Evolutionary conservation across 1,139 yeast species (phyloP), one percentile per base, ranked within the genome.

Genomic region (Sugiyamaella neomexicana): DNA sequence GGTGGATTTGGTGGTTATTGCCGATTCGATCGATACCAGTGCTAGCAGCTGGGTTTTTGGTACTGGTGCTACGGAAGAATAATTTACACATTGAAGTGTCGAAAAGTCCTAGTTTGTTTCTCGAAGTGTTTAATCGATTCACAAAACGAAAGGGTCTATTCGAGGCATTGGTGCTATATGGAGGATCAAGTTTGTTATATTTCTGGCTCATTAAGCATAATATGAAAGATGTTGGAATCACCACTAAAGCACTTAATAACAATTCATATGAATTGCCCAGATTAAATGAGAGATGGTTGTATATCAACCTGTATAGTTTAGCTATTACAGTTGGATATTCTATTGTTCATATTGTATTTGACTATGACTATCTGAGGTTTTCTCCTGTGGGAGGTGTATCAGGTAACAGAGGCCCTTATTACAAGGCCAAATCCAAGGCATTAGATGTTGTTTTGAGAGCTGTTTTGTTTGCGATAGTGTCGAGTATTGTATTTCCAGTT

Each of bases 251-350:
- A 55, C 16, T 32, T 6, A 56, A 61, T 32, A 55, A n/a, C 23
- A 34, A 29, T 38, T 23, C 60, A 73, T 82, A 73, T 51, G 79
- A 79, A 52, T 76, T 75, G 55, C 85, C 87, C 1, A 75, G 78
- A 52, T 67, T 84, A 52, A 86, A 85, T 63, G 93, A 86, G 65
- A 76, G 78, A 55, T 81, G 80, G 73, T 76, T 84, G 3, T 85
- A 76, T 64, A 77, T 73, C 62, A 79, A 80, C 76, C 72, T 69
- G 56, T 74, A 73, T 53, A 64, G 75, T 1, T 62, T 76, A 6
- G 67, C 74, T 36, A 60, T 73, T 13, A 81, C 85, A 0, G 43
- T 76, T 0, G 54, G 77, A 8, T 87, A 86, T 65, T 67, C 85
- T 4, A 59, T 76, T 1, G 80, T 80, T 57, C 89, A 83, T 63